Evolutionary conservation across 495 filamentous ascomycete genomes (phyloP), one percentile per base, ranked within the genome.

Genomic region (Aspergillus coremiiformis): DNA sequence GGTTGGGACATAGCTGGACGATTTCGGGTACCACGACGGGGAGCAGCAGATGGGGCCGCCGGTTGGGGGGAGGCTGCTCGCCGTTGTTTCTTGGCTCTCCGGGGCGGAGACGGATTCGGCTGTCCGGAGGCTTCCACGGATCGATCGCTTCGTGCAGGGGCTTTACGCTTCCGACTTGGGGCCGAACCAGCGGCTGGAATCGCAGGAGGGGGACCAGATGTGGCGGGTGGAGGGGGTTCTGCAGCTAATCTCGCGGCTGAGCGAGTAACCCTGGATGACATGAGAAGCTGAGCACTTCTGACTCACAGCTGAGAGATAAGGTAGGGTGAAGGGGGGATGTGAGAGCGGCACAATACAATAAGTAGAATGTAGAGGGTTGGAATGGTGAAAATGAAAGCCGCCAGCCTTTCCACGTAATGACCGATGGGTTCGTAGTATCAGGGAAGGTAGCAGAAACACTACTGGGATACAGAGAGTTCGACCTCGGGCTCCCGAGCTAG

Each of bases 261-360:
- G 68, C 86, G 82, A 72, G 86, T 90, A 52, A 84, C 78, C 82
- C 87, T 91, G 80, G 79, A 67, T 78, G 86, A 86, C 86, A 89
- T 90, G 82, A 87, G 86, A 74, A 73, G 62, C 42, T 62, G 57
- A 52, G 33, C 58, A 65, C 62, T 55, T 54, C 46, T 43, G 46
- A 50, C 45, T 44, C 30, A 39, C 32, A 39, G 15, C 37, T 39
- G 26, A 30, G 44, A 15, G 23, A 37, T 3, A 10, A 15, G 33
- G 48, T 45, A 39, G 35, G 45, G 54, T 15, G 47, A 48, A 43
- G 54, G 30, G 53, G 39, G 21, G 26, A 24, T 26, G 35, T 22
- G 29, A 51, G 35, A 23, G 50, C 49, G 46, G 44, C n/a, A 49
- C 23, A 37, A 32, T 30, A 51, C 20, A 44, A 32, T 49, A 20